phyloP scores from a whole-genome alignment of 2,329 filamentous ascomycete species.

The Graphium sp. region DNA sequence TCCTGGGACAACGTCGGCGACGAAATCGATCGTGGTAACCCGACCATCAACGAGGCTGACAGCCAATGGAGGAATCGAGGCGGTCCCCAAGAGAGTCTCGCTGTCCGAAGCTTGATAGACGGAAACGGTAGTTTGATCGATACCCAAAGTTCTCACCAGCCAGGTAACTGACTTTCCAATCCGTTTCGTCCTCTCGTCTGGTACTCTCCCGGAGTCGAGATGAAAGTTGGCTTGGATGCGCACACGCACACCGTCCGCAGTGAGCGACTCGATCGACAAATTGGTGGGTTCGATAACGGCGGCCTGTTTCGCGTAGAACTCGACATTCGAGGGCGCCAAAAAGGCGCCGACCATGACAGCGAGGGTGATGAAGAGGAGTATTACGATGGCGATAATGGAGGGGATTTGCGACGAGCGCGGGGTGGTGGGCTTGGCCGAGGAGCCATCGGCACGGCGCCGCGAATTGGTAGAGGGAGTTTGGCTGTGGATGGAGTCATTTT shows the following conservation, averaged over 20 bases:
- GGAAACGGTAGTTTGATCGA: constrained; percentile 51
- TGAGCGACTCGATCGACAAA: constrained; percentile 75
- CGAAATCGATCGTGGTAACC: constrained; percentile 61
- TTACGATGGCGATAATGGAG: constrained; percentile 54
- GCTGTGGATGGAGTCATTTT: constrained; percentile 13
- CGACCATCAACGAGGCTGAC: constrained; percentile 65
- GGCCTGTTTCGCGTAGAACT: constrained; percentile 76
- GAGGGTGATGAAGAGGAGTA: constrained; percentile 46
- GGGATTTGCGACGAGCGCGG: constrained; percentile 48
- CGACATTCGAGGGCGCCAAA: constrained; percentile 60
- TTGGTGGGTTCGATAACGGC: constrained; percentile 68
- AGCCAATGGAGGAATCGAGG: constrained; percentile 56
- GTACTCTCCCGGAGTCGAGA: constrained; percentile 63
- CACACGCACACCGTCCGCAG: constrained; percentile 57
- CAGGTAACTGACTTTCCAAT: constrained; percentile 67
- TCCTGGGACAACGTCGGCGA: constrained; percentile 61
- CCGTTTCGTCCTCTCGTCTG: constrained; percentile 52
- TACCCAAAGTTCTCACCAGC: constrained; percentile 63
- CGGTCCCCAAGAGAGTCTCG: constrained; percentile 61
- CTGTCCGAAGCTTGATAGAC: constrained; percentile 75
- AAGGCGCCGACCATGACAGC: constrained; percentile 65
- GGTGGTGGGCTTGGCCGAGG: constrained; percentile 12
- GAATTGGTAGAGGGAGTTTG: constrained; percentile 14
- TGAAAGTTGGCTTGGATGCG: constrained; percentile 69
- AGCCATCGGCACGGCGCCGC: constrained; percentile 9